Evolutionary conservation across 495 filamentous ascomycete genomes (phyloP).

Genomic region (Aspergillus nidulans): DNA sequence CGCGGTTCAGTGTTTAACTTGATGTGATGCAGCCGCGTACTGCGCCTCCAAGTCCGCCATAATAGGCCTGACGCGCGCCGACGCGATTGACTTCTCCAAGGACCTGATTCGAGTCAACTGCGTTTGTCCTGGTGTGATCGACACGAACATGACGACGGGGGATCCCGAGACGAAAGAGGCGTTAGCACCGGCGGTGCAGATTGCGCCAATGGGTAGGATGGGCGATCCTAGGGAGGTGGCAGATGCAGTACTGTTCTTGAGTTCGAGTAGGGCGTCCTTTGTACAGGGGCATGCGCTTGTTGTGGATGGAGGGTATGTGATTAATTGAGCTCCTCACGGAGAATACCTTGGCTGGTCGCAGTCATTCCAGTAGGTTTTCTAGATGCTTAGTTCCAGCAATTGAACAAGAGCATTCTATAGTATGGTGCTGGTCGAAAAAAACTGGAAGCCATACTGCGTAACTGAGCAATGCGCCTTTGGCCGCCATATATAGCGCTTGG

Average conservation of each 20-base stretch:
- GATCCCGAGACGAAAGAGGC: conserved; percentile 26
- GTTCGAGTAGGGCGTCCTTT: conserved; percentile 44
- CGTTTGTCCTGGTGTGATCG: conserved; percentile 50
- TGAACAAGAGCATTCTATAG: no score
- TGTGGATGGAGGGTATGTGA: conserved; percentile 52
- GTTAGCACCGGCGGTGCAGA: conserved; percentile 35
- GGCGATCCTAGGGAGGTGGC: conserved; percentile 47
- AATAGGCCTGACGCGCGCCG: conserved; percentile 41
- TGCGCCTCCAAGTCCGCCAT: conserved; percentile 45
- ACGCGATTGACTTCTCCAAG: conserved; percentile 49
- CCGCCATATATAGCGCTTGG: no score
- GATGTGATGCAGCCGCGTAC: conserved; percentile 32
- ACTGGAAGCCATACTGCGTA: no score
- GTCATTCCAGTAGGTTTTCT: no score
- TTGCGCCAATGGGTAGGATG: conserved; percentile 48
- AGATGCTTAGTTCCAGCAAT: no score
- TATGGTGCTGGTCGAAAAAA: no score
- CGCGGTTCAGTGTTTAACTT: neutral
- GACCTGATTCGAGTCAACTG: conserved; percentile 49
- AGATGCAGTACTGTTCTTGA: conserved; percentile 47
- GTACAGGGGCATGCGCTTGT: conserved; percentile 49
- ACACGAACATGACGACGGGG: conserved; percentile 24
- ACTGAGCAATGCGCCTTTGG: no score
- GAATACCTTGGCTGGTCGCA: no score
- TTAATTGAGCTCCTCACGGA: no score